Evolutionary conservation across 2,329 filamentous ascomycete species (phyloP).

Genomic region (Neonectria ditissima): DNA sequence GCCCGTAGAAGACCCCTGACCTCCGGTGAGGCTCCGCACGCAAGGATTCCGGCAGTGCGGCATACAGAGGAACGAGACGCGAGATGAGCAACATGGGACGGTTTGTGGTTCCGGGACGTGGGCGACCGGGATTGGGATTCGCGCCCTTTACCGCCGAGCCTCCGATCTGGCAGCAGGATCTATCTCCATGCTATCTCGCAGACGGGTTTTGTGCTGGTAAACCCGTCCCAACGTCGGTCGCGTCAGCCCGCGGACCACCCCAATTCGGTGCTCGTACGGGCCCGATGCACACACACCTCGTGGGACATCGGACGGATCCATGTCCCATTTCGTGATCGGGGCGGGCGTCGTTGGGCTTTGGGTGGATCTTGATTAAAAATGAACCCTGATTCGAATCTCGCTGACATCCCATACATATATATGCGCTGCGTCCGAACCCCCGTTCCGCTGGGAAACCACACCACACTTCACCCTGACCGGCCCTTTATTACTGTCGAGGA

Average conservation of each 20-base stretch:
- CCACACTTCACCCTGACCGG: neutral
- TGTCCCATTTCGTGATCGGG: slow-evolving; percentile 11
- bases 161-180: slow-evolving; percentile 32
- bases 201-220: slow-evolving; percentile 6
- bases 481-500: slow-evolving; percentile 5
- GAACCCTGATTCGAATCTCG: slow-evolving; percentile 1
- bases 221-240: slow-evolving; percentile 19
- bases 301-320: slow-evolving; percentile 15
- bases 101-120: slow-evolving; percentile 11
- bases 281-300: slow-evolving; percentile 15
- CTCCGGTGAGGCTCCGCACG: slow-evolving; percentile 4
- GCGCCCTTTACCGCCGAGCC: slow-evolving; percentile 15
- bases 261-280: slow-evolving; percentile 22
- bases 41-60: slow-evolving; percentile 13
- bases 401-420: slow-evolving; percentile 26
- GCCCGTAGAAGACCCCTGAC: slow-evolving; percentile 8
- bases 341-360: neutral
- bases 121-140: slow-evolving; percentile 28
- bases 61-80: slow-evolving; percentile 21
- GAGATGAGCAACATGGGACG: slow-evolving; percentile 27
- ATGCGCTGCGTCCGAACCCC: neutral
- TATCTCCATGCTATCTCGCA: slow-evolving; percentile 16
- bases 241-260: slow-evolving; percentile 1
- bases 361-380: slow-evolving; percentile 31
- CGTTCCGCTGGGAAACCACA: neutral